These are phyloP conservation scores for Myxozyma monticola DNA, from an alignment of 805 yeast genomes.

Conservation along the genomic window DNA sequence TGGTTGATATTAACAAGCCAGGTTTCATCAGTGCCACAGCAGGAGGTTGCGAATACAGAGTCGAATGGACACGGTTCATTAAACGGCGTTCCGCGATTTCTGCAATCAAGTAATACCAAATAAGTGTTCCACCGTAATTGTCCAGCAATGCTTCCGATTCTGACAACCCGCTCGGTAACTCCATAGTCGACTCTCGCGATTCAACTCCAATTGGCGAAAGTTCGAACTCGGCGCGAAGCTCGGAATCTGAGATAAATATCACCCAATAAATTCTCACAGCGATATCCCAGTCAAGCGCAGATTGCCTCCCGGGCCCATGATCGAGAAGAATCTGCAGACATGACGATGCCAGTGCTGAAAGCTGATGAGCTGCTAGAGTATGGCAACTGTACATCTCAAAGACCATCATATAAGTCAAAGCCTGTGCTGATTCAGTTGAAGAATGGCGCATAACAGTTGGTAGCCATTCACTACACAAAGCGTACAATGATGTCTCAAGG, in stretches of 20 bases:
- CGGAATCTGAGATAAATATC: slow-evolving; percentile 5
- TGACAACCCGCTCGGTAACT: slow-evolving; percentile 5
- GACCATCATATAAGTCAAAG: not conserved
- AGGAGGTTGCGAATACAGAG: slow-evolving; percentile 5
- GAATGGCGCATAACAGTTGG: not conserved
- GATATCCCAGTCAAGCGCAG: slow-evolving; percentile 1
- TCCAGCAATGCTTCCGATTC: not conserved
- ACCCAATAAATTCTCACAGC: slow-evolving; percentile 1
- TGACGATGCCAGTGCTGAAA: slow-evolving; percentile 5
- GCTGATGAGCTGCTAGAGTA: not conserved
- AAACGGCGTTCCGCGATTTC: slow-evolving; percentile 4
- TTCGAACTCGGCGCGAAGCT: slow-evolving; percentile 7
- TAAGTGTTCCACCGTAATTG: slow-evolving; percentile 3
- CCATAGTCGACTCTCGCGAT: slow-evolving; percentile 2
- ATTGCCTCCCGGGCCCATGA: not conserved
- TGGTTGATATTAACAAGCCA: slow-evolving; percentile 5
- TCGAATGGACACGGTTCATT: slow-evolving; percentile 6
- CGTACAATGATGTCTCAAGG: not conserved
- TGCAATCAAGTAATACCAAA: slow-evolving; percentile 5
- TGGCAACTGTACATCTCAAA: not conserved
- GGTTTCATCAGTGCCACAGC: slow-evolving; percentile 11
- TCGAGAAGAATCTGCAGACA: slow-evolving; percentile 6
- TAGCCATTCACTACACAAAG: slow-evolving; percentile 1
- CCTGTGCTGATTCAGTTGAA: not conserved
- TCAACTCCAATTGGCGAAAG: slow-evolving; percentile 7